Conservation (phyloP, 164 flowering plant genomes). For the Pachysandra terminalis region DNA sequence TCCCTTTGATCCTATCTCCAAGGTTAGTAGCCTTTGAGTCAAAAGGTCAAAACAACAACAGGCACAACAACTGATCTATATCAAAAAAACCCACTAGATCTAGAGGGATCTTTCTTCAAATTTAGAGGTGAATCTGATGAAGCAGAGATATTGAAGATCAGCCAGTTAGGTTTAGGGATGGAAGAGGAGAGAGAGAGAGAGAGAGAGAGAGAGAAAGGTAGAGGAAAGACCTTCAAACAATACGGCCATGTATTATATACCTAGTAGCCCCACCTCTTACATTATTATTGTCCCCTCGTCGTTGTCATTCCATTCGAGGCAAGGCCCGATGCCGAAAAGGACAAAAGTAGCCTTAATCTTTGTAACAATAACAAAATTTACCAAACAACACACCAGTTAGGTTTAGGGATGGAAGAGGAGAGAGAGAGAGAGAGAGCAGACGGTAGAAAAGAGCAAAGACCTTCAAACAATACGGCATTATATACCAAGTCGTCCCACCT, state of each 20-base stretch:
- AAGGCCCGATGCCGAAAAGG: too few relatives aligned
- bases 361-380: too few relatives aligned
- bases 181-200: slow-evolving; percentile 18
- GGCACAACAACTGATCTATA: neutral
- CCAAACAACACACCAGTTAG: neutral
- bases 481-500: slow-evolving; percentile 25
- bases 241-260: slow-evolving; percentile 38
- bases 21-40: slow-evolving; percentile 17
- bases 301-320: too few relatives aligned
- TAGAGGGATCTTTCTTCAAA: slow-evolving; percentile 14
- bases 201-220: slow-evolving; percentile 23
- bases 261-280: slow-evolving; percentile 20
- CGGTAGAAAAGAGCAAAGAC: slow-evolving; percentile 25
- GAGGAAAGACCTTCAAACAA: slow-evolving; percentile 29
- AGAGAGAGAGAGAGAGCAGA: slow-evolving; percentile 22
- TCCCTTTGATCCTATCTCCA: slow-evolving; percentile 7
- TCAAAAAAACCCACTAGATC: slow-evolving; percentile 10
- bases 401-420: slow-evolving; percentile 18
- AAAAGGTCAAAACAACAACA: neutral
- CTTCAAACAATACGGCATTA: slow-evolving; percentile 35
- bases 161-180: slow-evolving; percentile 23
- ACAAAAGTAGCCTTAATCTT: too few relatives aligned
- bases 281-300: neutral
- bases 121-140: slow-evolving; percentile 17
- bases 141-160: slow-evolving; percentile 15